Percentiles rank a stretch among this genome's conserved stretches.
Evolutionary conservation across 1,284 basidiomycete genomes (phyloP).

Genomic region (Peniophora sp.): DNA sequence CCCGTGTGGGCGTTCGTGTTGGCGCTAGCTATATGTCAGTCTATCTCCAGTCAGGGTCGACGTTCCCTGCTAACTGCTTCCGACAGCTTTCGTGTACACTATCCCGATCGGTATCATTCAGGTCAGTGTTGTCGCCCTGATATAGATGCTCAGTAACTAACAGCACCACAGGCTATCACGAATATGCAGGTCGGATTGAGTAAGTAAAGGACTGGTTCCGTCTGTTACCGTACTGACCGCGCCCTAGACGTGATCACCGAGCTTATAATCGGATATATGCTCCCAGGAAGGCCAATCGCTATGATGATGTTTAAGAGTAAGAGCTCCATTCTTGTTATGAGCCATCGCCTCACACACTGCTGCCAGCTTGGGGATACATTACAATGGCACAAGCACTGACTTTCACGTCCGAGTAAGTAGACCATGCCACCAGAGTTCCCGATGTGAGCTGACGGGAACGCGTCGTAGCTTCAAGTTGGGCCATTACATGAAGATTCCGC

Average conservation of each 20-base stretch:
- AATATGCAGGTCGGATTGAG: slow-evolving; percentile 32
- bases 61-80: neutral
- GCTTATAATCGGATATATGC: slow-evolving; percentile 35
- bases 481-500: slow-evolving; percentile 42
- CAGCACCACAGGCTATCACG: slow-evolving; percentile 35
- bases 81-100: slow-evolving; percentile 32
- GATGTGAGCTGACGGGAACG: neutral
- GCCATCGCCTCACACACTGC: neutral
- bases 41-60: neutral
- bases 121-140: too few relatives aligned
- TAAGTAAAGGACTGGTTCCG: slow-evolving; percentile 23
- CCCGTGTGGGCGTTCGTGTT: slow-evolving; percentile 55
- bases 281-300: slow-evolving; percentile 43
- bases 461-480: slow-evolving; percentile 35
- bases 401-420: slow-evolving; percentile 31
- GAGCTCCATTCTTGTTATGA: neutral
- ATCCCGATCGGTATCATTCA: slow-evolving; percentile 51
- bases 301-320: slow-evolving; percentile 48
- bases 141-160: too few relatives aligned
- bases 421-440: neutral
- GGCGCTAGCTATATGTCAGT: slow-evolving; percentile 27
- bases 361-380: slow-evolving; percentile 31
- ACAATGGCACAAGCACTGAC: slow-evolving; percentile 34
- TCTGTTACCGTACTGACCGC: neutral
- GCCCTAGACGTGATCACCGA: slow-evolving; percentile 31